These are phyloP conservation scores for Alternaria metachromatica DNA, from an alignment of 2,329 filamentous ascomycete genomes.

Conservation along the genomic window DNA sequence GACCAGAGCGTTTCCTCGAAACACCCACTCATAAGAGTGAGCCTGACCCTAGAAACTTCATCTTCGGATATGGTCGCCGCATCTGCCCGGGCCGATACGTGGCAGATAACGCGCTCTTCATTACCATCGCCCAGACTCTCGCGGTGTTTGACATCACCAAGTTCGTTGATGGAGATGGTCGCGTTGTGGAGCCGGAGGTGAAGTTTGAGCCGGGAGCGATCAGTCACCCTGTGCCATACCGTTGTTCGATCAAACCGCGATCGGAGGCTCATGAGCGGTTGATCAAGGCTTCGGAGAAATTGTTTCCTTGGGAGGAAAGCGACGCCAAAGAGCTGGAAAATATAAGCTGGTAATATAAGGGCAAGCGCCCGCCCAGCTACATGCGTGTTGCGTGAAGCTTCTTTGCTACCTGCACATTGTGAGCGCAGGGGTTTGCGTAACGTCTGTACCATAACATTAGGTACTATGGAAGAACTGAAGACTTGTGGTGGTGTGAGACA, in stretches of 20 bases:
- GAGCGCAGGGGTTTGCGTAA: neutral
- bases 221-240: constrained; percentile 48
- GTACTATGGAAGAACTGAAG: neutral
- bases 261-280: constrained; percentile 39
- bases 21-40: constrained; percentile 41
- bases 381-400: neutral
- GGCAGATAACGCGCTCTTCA: constrained; percentile 52
- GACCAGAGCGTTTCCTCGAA: constrained; percentile 53
- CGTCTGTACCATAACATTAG: neutral
- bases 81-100: constrained; percentile 54
- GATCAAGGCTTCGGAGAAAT: constrained; percentile 36
- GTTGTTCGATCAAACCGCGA: constrained; percentile 41
- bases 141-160: constrained; percentile 54
- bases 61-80: constrained; percentile 52
- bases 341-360: neutral
- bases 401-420: neutral
- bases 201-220: constrained; percentile 34
- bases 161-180: neutral
- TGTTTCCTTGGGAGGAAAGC: constrained; percentile 46
- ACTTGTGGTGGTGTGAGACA: neutral
- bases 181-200: neutral
- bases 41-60: constrained; percentile 43
- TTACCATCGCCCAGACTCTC: constrained; percentile 54
- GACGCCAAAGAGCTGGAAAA: constrained; percentile 32
- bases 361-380: neutral